Base-by-base conservation (phyloP, 2,329 filamentous ascomycete species). In the Septoria petroselini region DNA sequence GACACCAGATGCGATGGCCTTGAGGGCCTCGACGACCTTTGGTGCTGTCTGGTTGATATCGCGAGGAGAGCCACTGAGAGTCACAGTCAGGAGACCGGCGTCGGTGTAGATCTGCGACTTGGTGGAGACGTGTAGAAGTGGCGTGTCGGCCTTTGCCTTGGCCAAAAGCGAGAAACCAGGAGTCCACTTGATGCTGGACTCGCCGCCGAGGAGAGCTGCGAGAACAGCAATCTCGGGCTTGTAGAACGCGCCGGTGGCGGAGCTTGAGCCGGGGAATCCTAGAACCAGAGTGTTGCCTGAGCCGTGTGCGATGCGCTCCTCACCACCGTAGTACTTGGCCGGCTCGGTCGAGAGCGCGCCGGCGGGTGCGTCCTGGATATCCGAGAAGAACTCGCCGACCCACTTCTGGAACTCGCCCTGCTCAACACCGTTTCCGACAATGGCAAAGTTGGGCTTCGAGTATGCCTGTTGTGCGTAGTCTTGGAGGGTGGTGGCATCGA, bases 111-210 rank as follows among this genome's bases (percentile, higher is more conserved):
- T 80, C 60, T 83, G 76, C 74, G 93, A 91, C 65, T 84, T 80
- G 57, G 91, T 88, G 30, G 81, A 78, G 64, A 89, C 81, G 43
- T 77, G 79, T 57, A 86, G 81, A 59, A 83, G 82, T 30, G 84
- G 77, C 64, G 82, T 76, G 38, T 79, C 77, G 55, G 84, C 77
- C 50, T 83, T 80, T 54, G 85, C 85, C 78, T 95, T 91, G 67
- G 86, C 80, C 53, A 98, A 82, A 55, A 96, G 79, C 52, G 88
- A 91, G 80, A 95, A 97, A 63, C 93, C 93, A 57, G 88, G 76
- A 44, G 88, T 85, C 91, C 91, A 98, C 79, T 97, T 98, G 78
- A 97, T 90, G 72, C 77, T 86, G 47, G 90, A 86, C 72, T 94
- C 76, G 55, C 91, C 93, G 67, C 93, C 93, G 44, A 98, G 86